Evolutionary conservation across 176 grass and related monocot genomes (phyloP).

Genomic region (Triticum timopheevii): DNA sequence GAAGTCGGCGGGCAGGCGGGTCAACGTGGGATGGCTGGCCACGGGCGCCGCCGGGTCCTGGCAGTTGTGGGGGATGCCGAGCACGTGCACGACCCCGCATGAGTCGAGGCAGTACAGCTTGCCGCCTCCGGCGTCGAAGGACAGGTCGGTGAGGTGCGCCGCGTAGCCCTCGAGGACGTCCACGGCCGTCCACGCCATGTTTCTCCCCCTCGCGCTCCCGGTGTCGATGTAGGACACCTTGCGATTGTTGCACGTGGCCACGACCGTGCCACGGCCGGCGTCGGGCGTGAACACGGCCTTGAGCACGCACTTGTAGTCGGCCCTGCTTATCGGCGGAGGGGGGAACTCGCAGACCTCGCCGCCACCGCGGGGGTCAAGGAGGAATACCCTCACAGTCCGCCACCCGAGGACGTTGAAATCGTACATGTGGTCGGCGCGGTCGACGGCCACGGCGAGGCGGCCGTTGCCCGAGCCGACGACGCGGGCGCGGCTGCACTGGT

Average conservation of each 20-base stretch:
- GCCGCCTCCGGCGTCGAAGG: not conserved
- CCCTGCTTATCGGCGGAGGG: not conserved
- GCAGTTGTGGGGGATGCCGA: not conserved
- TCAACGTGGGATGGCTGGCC: not conserved
- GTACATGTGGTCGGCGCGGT: too few species aligned
- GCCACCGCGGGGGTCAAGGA: not conserved
- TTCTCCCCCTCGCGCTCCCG: not conserved
- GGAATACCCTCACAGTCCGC: not conserved
- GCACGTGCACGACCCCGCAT: not conserved
- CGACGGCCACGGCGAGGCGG: not conserved
- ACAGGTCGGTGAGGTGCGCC: not conserved
- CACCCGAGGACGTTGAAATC: not conserved
- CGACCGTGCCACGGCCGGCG: not conserved
- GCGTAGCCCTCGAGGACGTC: not conserved
- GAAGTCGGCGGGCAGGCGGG: not conserved
- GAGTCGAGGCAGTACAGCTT: not conserved
- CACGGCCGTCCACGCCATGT: not conserved
- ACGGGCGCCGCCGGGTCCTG: not conserved
- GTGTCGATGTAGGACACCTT: not conserved
- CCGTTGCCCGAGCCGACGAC: constrained; percentile 9
- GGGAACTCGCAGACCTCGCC: not conserved
- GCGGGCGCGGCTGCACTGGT: too few species aligned
- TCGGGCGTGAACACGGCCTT: constrained; percentile 25
- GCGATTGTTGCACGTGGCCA: not conserved
- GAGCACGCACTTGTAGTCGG: not conserved